Conservation (phyloP, 2,329 filamentous ascomycete genomes). For the Cadophora sp. region DNA sequence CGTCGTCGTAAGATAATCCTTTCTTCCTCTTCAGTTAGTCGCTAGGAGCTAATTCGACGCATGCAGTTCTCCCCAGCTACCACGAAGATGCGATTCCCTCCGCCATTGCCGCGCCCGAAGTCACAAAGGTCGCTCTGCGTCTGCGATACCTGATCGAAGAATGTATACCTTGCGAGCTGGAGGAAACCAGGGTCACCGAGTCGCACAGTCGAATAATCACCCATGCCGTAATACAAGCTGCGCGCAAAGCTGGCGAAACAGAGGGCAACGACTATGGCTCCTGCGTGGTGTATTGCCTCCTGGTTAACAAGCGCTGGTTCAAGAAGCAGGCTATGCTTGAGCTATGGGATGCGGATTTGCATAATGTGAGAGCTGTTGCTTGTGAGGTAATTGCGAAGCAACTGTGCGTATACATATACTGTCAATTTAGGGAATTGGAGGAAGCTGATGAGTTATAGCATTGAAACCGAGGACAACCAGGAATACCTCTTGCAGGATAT, state of each 20-base stretch:
- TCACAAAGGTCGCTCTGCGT: slow-evolving; percentile 88
- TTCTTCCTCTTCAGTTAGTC: not conserved
- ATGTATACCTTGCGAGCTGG: slow-evolving; percentile 88
- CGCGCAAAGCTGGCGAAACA: slow-evolving; percentile 84
- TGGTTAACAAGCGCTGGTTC: slow-evolving; percentile 68
- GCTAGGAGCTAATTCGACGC: not conserved
- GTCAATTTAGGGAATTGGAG: not conserved
- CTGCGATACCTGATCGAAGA: slow-evolving; percentile 91
- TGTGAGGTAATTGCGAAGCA: slow-evolving; percentile 93
- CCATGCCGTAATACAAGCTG: slow-evolving; percentile 76
- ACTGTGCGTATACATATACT: slow-evolving; percentile 50
- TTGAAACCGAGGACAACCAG: slow-evolving; percentile 83
- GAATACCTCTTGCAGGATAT: slow-evolving; percentile 81
- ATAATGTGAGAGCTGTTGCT: slow-evolving; percentile 78
- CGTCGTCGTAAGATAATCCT: slow-evolving; percentile 34
- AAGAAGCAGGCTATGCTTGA: slow-evolving; percentile 78
- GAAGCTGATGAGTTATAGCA: slow-evolving; percentile 55
- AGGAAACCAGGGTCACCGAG: slow-evolving; percentile 74
- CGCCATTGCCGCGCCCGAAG: slow-evolving; percentile 76
- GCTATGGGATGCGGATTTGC: slow-evolving; percentile 90
- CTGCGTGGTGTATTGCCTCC: slow-evolving; percentile 66
- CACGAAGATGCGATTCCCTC: slow-evolving; percentile 64
- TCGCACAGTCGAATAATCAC: slow-evolving; percentile 90
- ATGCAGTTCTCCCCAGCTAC: slow-evolving; percentile 69
- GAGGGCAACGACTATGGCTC: slow-evolving; percentile 75